Evolutionary conservation across 305 asterid species (phyloP), one percentile per base, ranked within the genome.

Genomic region (Plantago lanceolata): DNA sequence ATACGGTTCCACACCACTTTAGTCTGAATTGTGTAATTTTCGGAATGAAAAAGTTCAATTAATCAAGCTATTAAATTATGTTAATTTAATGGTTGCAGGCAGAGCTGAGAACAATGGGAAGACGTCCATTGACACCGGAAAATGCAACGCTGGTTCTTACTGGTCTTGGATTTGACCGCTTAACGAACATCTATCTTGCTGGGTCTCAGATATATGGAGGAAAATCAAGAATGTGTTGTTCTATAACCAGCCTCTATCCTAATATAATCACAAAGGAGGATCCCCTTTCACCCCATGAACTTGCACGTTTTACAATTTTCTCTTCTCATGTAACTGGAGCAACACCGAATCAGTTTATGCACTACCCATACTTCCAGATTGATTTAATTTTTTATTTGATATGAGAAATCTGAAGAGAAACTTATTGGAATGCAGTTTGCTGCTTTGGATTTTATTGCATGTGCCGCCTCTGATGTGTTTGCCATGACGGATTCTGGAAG

Each of bases 401-500:
- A n/a, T n/a, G n/a, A n/a, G n/a, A n/a, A n/a, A n/a, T 28, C 16
- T 59, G 50, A 48, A 6, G 11, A 48, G 15, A 63, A 40, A 35
- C 2, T 66, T 11, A 24, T 35, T 13, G 63, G 48, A 31, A 61
- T 78, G 82, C 85, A 87, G 98, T 88, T 92, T 64, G 97, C 99
- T 62, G 97, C 99, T 15, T 66, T 90, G 64, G 99, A 93, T 80
- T 93, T 85, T 28, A 90, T 93, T 0, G 94, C 84, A 1, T 89
- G 96, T 57, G 90, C 92, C 24, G 86, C 89, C 75, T 79, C 98
- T 4, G 90, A 93, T 74, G 96, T 93, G 17, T 89, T 93, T 70
- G 91, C 98, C 48, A 81, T 89, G 57, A 92, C 98, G 0, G 97
- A 92, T 64, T 84, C 98, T 0, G 97, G 99, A 29, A 93, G 97